Base-by-base conservation (phyloP, 106 monocot species). In the Triglochin maritima region DNA sequence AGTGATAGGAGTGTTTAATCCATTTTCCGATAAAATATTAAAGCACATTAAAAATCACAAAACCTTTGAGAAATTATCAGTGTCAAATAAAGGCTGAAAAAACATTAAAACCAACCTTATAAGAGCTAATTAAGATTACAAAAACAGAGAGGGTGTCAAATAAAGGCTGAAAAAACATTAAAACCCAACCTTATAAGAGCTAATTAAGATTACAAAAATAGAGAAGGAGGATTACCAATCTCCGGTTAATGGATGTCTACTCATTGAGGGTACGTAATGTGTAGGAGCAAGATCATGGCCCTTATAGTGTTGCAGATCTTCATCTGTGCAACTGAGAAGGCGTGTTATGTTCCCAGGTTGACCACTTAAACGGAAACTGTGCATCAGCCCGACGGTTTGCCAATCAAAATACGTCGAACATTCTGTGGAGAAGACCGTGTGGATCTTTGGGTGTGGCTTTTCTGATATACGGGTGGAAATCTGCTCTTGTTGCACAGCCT, bases 241-340 rank as follows among this genome's bases (percentile, higher is more conserved):
- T 76, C 88, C 88, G 46, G 96, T 96, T 13, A 96, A 68, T 76
- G 96, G 96, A 80, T 96, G 96, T 60, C 57, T 73, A 67, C 76
- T 91, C 96, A 96, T 96, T 63, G 96, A 91, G 53, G 96, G 96
- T 71, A 91, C 90, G 67, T 91, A 86, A 79, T 96, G 96, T 56
- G 96, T 96, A 15, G 96, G 96, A 72, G 96, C 96, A 51, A 96
- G 71, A 80, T 96, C 83, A 80, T 82, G 96, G 0, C 96, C 96
- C 62, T 80, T 88, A 70, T 96, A 96, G 42, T 66, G 47, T 69
- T 80, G 79, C 44, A 90, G 69, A 63, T 88, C 80, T 73, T 90
- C 86, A 71, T 88, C 82, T 13, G 88, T 86, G 70, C 92, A 98
- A 57, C 98, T 98, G 47, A 98, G 80, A 72, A 98, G 86, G 6